Evolutionary conservation across 805 yeast species (phyloP).

Genomic region (Cyberlindnera xylosilytica): DNA sequence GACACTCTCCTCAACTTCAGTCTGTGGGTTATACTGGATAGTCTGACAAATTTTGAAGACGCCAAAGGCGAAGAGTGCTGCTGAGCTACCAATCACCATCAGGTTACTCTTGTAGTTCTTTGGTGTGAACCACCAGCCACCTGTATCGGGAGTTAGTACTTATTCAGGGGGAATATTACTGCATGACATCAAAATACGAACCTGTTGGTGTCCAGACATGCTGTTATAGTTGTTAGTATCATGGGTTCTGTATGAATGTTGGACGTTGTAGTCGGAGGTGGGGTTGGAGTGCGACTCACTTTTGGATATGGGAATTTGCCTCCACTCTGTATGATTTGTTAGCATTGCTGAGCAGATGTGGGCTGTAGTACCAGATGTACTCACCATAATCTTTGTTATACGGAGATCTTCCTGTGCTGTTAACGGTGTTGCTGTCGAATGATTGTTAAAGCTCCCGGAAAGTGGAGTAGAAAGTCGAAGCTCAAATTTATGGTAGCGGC

Average conservation of each 20-base stretch:
- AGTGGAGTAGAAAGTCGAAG: no score
- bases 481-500: no score
- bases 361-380: no score
- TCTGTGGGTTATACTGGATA: constrained; percentile 18
- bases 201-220: constrained; percentile 30
- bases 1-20: constrained; percentile 20
- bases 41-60: constrained; percentile 19
- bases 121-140: constrained; percentile 29
- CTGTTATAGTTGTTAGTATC: constrained; percentile 5
- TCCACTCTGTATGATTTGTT: constrained; percentile 16
- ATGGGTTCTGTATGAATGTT: no score
- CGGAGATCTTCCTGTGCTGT: no score
- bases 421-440: no score
- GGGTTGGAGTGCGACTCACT: constrained; percentile 12
- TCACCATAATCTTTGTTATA: no score
- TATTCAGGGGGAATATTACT: no score
- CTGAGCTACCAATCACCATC: constrained; percentile 13
- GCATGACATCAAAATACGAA: constrained; percentile 12
- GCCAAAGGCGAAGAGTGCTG: constrained; percentile 16
- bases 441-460: no score
- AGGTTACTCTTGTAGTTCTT: constrained; percentile 23
- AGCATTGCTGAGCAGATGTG: no score
- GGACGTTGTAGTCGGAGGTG: neutral
- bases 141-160: no score
- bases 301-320: constrained; percentile 26